Base-by-base conservation (phyloP, 2,329 filamentous ascomycete species). In the Metarhizium album region DNA sequence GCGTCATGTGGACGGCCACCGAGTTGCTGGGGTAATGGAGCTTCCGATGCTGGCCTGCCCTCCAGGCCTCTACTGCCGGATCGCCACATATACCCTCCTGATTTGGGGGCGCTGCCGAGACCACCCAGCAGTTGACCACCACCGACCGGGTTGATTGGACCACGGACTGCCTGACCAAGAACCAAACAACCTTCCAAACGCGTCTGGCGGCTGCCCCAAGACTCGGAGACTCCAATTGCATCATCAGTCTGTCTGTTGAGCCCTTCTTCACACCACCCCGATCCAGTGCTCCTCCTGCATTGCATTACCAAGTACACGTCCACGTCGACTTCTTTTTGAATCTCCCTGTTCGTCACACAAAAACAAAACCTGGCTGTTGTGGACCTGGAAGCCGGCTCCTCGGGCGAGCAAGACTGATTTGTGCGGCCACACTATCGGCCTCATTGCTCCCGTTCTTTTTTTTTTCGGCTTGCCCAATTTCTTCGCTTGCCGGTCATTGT, bases 271-370 rank as follows among this genome's bases (percentile, higher is more conserved):
- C 24, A 40, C 24, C 42, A 24, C 42, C 35, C 46, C 37, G 42
- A 23, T 48, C 24, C 27, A 22, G 20, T 35, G 35, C 33, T 42
- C n/a, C n/a, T n/a, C n/a, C n/a, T n/a, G n/a, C 18, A 29, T 40
- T 29, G 27, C 27, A 13, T 13, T 11, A 8, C 9, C 16, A 35
- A 8, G 16, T 35, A 35, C 33, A 13, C 7, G 7, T 6, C 11
- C 16, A 8, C 33, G 4, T 35, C 13, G 4, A 6, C 18, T 18
- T 42, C 7, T 14, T 43, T 18, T 45, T 38, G 29, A 42, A 23
- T 46, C 47, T 31, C 45, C 46, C 18, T 40, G 43, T 18, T 37
- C 27, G 45, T 48, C 49, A 47, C 49, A 47, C 49, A 40, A n/a
- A n/a, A n/a, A n/a, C n/a, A n/a, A n/a, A 47, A 48, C 38, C 40